Evolutionary conservation across 495 filamentous ascomycete genomes (phyloP), one percentile per base, ranked within the genome.

Genomic region (Sordaria brevicollis): DNA sequence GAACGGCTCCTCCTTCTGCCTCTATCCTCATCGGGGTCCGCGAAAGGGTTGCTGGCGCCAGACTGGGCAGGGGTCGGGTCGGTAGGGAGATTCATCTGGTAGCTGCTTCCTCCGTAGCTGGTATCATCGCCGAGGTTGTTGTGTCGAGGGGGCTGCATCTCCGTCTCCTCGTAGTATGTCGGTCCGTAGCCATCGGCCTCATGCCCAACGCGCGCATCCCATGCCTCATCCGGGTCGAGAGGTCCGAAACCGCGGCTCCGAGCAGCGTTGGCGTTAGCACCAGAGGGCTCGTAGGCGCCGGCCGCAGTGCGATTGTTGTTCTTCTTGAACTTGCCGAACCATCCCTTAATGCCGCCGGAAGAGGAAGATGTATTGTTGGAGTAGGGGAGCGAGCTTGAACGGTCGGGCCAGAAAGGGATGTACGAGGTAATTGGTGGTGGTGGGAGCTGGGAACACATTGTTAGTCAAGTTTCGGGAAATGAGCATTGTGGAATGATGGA

Each of bases 171-270:
- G 70, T 89, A 87, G 73, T 89, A 87, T 29, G 75, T 76, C 0
- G 79, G 78, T 7, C 82, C 85, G 74, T 87, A 86, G 2, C 72
- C 79, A 74, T 87, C 86, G 15, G 84, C 86, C 74, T 89, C 89
- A 67, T 75, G 84, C 80, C 38, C 87, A 4, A 92, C 89, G 37
- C 88, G 76, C 65, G 89, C 72, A 80, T 91, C 89, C 90, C 90
- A 92, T 31, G 90, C 89, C 70, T 90, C 89, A 76, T 92, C 90
- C 0, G 89, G 89, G 74, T 92, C 90, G 34, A 90, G 80, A 21
- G 83, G 74, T 38, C 83, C 82, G 77, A 83, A 83, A 41, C 82
- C 81, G 41, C 83, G 76, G 34, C 72, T 57, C 29, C 66, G 76
- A n/a, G 65, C 17, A 57, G 72, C 70, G 8, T 68, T 67, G n/a